These are phyloP conservation scores for Phoma herbarum DNA, from an alignment of 2,329 filamentous ascomycete genomes.

Conservation along the genomic window DNA sequence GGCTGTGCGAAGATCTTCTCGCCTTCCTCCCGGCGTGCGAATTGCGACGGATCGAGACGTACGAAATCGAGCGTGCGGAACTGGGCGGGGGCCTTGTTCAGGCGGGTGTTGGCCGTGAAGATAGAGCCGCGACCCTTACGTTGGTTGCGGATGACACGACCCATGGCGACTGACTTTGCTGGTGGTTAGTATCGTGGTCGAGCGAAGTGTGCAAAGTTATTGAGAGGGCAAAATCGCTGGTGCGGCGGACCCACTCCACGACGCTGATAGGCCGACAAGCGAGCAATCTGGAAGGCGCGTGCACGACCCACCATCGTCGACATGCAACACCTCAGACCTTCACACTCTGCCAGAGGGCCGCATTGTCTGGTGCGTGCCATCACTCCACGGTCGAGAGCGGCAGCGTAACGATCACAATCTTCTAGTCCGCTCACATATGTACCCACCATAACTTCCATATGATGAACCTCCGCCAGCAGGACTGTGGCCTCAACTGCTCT, in stretches of 20 bases:
- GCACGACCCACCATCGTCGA: neutral
- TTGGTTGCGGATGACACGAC: constrained; percentile 81
- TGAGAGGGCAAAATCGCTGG: neutral
- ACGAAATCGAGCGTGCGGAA: constrained; percentile 95
- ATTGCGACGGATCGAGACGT: constrained; percentile 32
- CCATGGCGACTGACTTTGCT: constrained; percentile 55
- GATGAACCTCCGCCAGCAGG: too few species aligned
- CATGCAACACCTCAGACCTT: neutral
- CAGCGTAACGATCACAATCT: too few species aligned
- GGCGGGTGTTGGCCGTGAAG: constrained; percentile 71
- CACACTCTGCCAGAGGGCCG: neutral
- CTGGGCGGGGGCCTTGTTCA: constrained; percentile 94
- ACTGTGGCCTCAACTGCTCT: too few species aligned
- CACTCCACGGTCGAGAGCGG: too few species aligned
- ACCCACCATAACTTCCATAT: too few species aligned
- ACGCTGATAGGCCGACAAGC: too few species aligned
- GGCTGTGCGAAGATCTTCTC: neutral
- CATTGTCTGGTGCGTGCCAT: too few species aligned
- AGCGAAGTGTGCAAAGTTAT: constrained; percentile 6
- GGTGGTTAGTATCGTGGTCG: constrained; percentile 28
- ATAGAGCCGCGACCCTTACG: constrained; percentile 76
- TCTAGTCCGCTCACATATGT: too few species aligned
- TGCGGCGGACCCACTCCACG: neutral
- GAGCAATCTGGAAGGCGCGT: neutral
- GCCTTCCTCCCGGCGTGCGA: neutral